phyloP scores from a whole-genome alignment of 148 eudicot species.

The Gaultheria prostrata region DNA sequence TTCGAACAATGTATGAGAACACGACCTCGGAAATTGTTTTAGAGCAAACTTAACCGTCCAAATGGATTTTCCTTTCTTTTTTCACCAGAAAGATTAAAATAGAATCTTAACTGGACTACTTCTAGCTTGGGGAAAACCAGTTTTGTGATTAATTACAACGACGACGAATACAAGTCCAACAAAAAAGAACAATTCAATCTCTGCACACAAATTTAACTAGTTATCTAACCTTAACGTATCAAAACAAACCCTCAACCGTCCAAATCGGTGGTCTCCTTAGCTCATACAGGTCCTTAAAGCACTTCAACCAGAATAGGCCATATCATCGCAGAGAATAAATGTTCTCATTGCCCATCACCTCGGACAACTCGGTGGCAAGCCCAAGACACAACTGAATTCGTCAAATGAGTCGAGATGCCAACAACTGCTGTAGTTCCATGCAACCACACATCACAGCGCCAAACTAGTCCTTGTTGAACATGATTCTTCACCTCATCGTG shows the following conservation, averaged over 20 bases:
- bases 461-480: neutral
- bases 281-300: neutral
- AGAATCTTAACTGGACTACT: neutral
- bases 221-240: neutral
- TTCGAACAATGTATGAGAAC: neutral
- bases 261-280: neutral
- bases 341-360: neutral
- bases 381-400: neutral
- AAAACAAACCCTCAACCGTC: too few relatives aligned
- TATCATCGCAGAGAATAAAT: neutral
- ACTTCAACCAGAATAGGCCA: neutral
- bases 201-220: neutral
- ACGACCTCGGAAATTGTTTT: too few relatives aligned
- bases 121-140: neutral
- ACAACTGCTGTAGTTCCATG: neutral
- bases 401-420: neutral
- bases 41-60: too few relatives aligned
- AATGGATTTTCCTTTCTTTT: too few relatives aligned
- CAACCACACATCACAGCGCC: neutral
- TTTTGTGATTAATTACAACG: neutral
- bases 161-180: neutral
- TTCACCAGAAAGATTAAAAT: too few relatives aligned
- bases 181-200: neutral
- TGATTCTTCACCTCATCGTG: conserved; percentile 7
- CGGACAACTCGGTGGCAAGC: neutral